Evolutionary conservation across 768 basidiomycete species (phyloP), one percentile per base, ranked within the genome.

Genomic region (Lepiota venenata): DNA sequence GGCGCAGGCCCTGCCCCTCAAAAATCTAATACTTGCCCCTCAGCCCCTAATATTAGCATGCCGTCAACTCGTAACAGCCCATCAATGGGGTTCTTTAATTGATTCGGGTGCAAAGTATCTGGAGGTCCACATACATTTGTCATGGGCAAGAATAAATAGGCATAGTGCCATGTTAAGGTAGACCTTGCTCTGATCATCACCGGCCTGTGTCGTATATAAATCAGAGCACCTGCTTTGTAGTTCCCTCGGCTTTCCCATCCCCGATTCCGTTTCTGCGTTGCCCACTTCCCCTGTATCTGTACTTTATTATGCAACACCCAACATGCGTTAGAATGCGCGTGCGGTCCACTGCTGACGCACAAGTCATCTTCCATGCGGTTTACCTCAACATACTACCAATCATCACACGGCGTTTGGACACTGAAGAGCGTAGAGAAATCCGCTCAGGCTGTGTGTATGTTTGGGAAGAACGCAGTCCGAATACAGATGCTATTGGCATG

Each of bases 401-500:
- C 72, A 81, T 91, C 47, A 71, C 81, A 21, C 80, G 86, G 52
- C 82, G 89, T 38, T 75, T 92, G 48, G 87, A 88, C 69, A 81
- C 84, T 14, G 88, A 88, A 49, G 89, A 91, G 65, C 76, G 88
- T 37, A 78, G 88, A 10, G 71, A 75, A 38, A 88, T 91, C 47
- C 60, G 71, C n/a, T 80, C 88, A 0, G 89, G 90, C 12, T 82
- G 80, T 54, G 83, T 91, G 32, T 92, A 82, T 59, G 88, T 92
- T 37, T 92, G 90, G 89, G 88, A 91, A 64, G 90, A 92, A 66
- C 77, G 89, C 52, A 83, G 84, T 4, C 77, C 85, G 12, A 82
- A 80, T 57, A 68, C 82, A 47, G 88, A 87, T 57, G 76, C 82
- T 25, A 82, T 81, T 44, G 85, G 86, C n/a, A 41, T 45, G 56